These are phyloP conservation scores for Isoetes engelmannii DNA, from an alignment of 83 land plant species.

Conservation along the genomic window DNA sequence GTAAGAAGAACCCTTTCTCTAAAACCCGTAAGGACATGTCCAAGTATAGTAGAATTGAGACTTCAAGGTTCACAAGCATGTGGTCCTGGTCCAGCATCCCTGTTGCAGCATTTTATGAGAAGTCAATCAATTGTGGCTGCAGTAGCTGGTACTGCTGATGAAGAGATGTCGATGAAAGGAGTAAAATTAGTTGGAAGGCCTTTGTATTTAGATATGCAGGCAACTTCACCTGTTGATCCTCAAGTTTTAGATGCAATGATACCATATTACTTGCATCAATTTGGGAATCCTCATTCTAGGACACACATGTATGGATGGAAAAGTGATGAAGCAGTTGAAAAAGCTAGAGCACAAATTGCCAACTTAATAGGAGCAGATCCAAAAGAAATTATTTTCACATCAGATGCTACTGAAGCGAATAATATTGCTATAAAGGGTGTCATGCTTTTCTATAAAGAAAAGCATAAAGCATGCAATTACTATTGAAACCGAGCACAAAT, in stretches of 20 bases:
- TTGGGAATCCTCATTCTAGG: constrained; percentile 95
- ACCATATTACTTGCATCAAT: constrained; percentile 65
- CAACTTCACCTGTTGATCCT: constrained; percentile 93
- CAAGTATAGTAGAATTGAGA: no score
- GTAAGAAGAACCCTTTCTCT: no score
- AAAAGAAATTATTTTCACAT: constrained; percentile 88
- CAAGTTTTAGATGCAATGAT: constrained; percentile 91
- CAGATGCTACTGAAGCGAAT: constrained; percentile 97
- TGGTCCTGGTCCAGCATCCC: no score
- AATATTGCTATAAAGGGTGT: constrained; percentile 90
- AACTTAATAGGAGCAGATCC: constrained; percentile 61
- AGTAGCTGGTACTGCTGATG: constrained; percentile 19
- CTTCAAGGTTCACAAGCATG: no score
- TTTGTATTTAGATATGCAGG: constrained; percentile 96
- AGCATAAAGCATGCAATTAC: constrained; percentile 87
- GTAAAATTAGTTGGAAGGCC: constrained; percentile 80
- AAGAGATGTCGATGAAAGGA: constrained; percentile 59
- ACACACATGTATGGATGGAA: constrained; percentile 98
- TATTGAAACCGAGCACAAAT: constrained; percentile 98
- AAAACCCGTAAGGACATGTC: no score
- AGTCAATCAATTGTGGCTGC: constrained; percentile 17
- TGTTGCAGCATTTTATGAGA: no score
- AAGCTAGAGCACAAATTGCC: constrained; percentile 71
- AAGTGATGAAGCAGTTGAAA: constrained; percentile 82
- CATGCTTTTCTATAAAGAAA: constrained; percentile 73